Conservation (phyloP, 148 eudicot genomes). For the Rhododendron molle region DNA sequence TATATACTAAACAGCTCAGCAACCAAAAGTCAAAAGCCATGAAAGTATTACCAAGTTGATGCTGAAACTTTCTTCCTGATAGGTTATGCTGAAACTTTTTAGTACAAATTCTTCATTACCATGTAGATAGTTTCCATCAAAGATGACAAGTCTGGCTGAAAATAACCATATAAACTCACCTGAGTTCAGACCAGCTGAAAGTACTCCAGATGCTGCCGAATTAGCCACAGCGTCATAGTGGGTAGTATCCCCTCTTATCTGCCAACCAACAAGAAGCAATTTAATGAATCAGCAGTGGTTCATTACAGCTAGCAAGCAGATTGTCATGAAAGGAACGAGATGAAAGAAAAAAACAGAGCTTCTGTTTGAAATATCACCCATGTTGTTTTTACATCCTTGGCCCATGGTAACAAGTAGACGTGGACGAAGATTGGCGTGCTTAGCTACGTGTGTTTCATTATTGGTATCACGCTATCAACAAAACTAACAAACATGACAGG, state of each 20-base stretch:
- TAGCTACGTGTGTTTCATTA: neutral
- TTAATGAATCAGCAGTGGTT: neutral
- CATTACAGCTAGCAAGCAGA: neutral
- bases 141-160: neutral
- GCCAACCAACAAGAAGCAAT: conserved; percentile 9
- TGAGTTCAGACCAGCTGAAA: conserved; percentile 84
- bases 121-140: too few species aligned
- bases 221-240: conserved; percentile 98
- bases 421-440: neutral
- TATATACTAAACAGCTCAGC: neutral
- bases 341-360: neutral
- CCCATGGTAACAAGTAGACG: neutral
- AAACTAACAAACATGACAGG: neutral
- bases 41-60: neutral
- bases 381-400: neutral
- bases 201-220: conserved; percentile 92
- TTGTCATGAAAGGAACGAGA: neutral
- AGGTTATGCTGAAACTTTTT: neutral
- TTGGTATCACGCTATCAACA: neutral
- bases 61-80: neutral
- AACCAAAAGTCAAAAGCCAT: neutral
- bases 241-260: conserved; percentile 92
- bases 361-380: neutral
- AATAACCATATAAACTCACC: conserved; percentile 35
- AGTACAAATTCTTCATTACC: too few species aligned